Evolutionary conservation across 106 monocot species (phyloP).

Genomic region (Gastrodia elata): DNA sequence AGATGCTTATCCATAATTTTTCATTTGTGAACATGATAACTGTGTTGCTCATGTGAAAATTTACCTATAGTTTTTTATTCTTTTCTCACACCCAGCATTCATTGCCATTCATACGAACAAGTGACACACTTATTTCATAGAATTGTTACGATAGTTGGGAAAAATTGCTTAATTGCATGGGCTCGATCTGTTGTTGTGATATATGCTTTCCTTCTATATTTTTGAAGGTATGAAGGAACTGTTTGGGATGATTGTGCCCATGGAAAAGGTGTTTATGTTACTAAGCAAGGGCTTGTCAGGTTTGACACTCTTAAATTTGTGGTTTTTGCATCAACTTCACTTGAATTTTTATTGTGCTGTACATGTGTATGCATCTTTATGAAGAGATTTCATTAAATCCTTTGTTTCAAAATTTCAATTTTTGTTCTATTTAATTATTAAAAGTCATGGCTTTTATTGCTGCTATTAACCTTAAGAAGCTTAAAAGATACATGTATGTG

Average conservation of each 20-base stretch:
- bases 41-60: neutral
- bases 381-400: neutral
- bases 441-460: neutral
- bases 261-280: conserved; percentile 88
- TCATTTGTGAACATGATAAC: neutral
- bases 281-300: conserved; percentile 62
- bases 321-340: neutral
- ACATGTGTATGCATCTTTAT: neutral
- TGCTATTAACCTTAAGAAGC: neutral
- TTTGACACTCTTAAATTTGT: conserved; percentile 13
- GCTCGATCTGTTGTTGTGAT: neutral
- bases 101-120: neutral
- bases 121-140: neutral
- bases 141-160: neutral
- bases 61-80: neutral
- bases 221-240: conserved; percentile 68
- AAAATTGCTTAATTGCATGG: neutral
- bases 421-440: neutral
- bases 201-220: neutral
- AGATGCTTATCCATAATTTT: neutral
- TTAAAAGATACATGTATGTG: neutral
- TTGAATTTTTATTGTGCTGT: neutral
- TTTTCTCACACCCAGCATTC: neutral
- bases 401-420: neutral
- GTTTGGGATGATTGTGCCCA: conserved; percentile 85